Base-by-base conservation (phyloP, 1,284 basidiomycete species). In the Violaceomyces palustris region DNA sequence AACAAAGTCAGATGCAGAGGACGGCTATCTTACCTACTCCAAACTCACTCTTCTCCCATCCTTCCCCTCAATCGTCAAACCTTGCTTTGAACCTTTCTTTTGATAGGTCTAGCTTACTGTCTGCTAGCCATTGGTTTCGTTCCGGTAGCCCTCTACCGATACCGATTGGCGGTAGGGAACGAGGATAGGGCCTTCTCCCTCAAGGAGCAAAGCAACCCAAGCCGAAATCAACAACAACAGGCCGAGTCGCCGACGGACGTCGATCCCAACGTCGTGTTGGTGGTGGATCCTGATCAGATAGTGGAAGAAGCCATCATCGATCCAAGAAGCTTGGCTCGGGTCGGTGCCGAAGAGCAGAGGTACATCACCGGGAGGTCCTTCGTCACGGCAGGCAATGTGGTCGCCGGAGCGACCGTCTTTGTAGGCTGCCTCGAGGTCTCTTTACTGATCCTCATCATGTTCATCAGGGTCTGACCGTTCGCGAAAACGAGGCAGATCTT, bases 381-480 rank as follows among this genome's bases (percentile, higher is more conserved):
- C 67, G 72, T 83, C n/a, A 87, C 86, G 1, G 85, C 87, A 11
- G 87, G 87, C 5, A 80, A 82, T 77, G 81, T 83, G 38, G 83
- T 86, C 1, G 54, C 85, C 1, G 74, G 77, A 6, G 80, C 88
- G 6, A 78, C 83, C 0, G 61, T 76, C 7, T 76, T 85, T 4
- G 85, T 88, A 0, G 79, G 80, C 2, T 73, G 76, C 0, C 79
- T 84, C 9, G 85, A 88, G 66, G 74, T 87, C 39, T 79, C 76
- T 0, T 74, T 88, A 28, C 68, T 88, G 14, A 79, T 81, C 4
- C 77, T 88, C 36, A 75, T 86, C 44, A 45, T 63, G n/a, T 8
- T 28, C 26, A 28, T 28, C n/a, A 8, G 9, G 26, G 26, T 9
- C 8, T 28, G 26, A 8, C 26, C n/a, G 9, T n/a, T 28, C 26